A percentile compares a stretch with the other conserved stretches of the same genome.
Evolutionary conservation across 2,329 filamentous ascomycete genomes (phyloP).

Genomic region (Phaeoacremonium minimum): DNA sequence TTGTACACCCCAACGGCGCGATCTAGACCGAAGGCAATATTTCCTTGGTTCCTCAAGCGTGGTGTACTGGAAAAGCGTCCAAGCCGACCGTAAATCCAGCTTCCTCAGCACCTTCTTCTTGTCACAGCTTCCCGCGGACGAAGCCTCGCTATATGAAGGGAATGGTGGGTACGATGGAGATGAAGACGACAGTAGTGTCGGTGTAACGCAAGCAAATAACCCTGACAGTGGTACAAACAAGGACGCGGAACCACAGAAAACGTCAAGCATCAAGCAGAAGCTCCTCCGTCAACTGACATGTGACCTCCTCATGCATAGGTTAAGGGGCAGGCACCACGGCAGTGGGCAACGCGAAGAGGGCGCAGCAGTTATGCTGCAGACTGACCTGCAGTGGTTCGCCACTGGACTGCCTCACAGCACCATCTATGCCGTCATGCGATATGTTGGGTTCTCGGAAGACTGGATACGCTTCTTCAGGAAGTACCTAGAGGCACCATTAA

Average conservation of each 20-base stretch:
- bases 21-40: constrained; percentile 18
- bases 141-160: constrained; percentile 17
- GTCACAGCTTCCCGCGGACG: constrained; percentile 21
- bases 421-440: constrained; percentile 34
- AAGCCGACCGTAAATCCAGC: constrained; percentile 11
- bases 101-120: constrained; percentile 26
- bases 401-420: constrained; percentile 38
- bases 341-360: constrained; percentile 6
- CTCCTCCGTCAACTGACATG: constrained; percentile 32
- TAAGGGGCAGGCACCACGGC: constrained; percentile 21
- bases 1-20: constrained; percentile 11
- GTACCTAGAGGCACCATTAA: constrained; percentile 39
- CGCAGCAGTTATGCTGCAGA: constrained; percentile 30
- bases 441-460: constrained; percentile 34
- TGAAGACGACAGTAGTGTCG: constrained; percentile 13
- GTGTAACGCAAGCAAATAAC: constrained; percentile 4
- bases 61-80: constrained; percentile 1
- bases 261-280: constrained; percentile 27
- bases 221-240: constrained; percentile 7
- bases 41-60: constrained; percentile 12
- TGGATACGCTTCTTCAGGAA: constrained; percentile 39
- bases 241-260: too few relatives aligned
- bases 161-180: constrained; percentile 17
- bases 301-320: constrained; percentile 26
- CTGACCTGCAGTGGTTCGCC: constrained; percentile 36